Conservation (phyloP, 176 grass and related monocot species). For the Alloteropsis semialata region DNA sequence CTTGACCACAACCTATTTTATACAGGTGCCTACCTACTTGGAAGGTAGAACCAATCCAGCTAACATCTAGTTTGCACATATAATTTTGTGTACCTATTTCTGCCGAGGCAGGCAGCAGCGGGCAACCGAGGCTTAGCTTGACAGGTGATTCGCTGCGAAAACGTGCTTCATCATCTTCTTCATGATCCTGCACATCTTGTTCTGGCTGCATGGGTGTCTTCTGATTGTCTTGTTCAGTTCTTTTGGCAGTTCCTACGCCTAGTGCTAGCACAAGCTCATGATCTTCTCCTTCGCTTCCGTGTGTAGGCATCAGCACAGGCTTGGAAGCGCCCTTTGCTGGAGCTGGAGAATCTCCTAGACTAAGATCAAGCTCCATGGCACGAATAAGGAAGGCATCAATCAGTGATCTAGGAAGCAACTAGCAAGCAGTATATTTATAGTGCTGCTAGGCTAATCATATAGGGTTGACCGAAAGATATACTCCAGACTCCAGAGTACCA, state of each 20-base stretch:
- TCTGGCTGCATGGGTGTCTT: neutral
- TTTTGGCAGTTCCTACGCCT: constrained; percentile 16
- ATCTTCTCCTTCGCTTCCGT: neutral
- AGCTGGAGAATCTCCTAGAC: constrained; percentile 42
- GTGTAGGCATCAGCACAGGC: neutral
- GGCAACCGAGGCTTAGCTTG: constrained; percentile 8
- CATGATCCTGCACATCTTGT: neutral
- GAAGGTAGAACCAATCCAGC: constrained; percentile 18
- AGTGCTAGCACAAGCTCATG: constrained; percentile 38
- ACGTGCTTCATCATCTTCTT: constrained; percentile 9
- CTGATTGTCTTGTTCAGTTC: constrained; percentile 16
- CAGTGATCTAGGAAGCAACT: constrained; percentile 3
- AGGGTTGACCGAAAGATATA: constrained; percentile 1
- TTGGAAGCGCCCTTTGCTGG: neutral
- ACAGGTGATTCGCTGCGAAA: neutral
- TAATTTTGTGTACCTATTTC: constrained; percentile 14
- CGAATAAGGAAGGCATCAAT: neutral
- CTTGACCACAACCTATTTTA: constrained; percentile 8
- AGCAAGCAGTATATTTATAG: constrained; percentile 37
- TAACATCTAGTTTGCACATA: neutral
- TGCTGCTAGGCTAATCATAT: constrained; percentile 17
- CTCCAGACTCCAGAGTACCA: neutral
- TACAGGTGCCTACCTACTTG: neutral
- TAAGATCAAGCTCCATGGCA: constrained; percentile 50
- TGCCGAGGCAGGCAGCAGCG: neutral